These are phyloP conservation scores for Medakamo hakoo DNA, from an alignment of 139 green algal species.

Conservation along the genomic window DNA sequence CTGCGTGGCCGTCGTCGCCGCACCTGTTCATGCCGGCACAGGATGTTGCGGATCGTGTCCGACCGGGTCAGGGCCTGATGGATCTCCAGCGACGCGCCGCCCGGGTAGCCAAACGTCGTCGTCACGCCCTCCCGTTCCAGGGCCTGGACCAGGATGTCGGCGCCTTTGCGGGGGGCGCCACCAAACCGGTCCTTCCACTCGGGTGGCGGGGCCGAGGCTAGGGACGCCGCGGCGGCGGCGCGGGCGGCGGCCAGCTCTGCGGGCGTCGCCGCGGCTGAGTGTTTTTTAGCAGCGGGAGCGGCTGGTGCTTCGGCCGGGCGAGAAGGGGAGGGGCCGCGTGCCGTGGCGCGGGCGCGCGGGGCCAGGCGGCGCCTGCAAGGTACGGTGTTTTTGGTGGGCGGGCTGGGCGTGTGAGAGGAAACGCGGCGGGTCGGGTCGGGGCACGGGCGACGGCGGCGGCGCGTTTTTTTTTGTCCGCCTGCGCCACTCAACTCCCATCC, in stretches of 20 bases:
- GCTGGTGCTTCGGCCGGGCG: background rate
- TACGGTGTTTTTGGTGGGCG: background rate
- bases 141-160: constrained; percentile 90
- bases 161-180: constrained; percentile 74
- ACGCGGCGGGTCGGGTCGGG: too few relatives aligned
- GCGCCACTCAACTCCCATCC: too few relatives aligned
- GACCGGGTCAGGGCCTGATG: constrained; percentile 94
- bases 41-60: constrained; percentile 76
- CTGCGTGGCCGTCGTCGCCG: background rate
- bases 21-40: constrained; percentile 96
- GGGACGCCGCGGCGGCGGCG: background rate
- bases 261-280: background rate
- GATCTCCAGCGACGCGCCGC: constrained; percentile 98
- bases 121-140: constrained; percentile 85
- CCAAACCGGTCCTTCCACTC: constrained; percentile 73
- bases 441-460: background rate
- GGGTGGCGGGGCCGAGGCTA: background rate
- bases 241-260: background rate
- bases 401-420: background rate
- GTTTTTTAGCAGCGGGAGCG: too few relatives aligned
- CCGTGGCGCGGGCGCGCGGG: background rate
- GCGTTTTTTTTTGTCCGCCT: background rate
- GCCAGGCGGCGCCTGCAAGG: background rate
- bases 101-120: constrained; percentile 66
- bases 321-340: background rate